Evolutionary conservation across 2,329 filamentous ascomycete genomes (phyloP), one percentile per base, ranked within the genome.

Genomic region (Aspergillus luchuensis): DNA sequence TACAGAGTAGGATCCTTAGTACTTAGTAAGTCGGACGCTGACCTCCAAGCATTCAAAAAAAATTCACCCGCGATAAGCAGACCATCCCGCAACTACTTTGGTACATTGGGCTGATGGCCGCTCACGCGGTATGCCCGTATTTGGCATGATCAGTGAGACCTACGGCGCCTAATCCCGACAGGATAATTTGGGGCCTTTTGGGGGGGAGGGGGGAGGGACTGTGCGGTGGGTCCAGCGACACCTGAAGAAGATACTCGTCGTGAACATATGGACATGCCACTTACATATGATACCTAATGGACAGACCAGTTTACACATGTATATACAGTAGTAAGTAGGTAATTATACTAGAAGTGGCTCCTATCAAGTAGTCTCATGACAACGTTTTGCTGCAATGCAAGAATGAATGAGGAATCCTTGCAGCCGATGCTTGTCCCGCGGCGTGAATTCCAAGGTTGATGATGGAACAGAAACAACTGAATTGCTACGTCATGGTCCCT

Each of bases 111-210:
- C 33, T 36, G 33, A 36, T 36, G 33, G 10, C 28, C 28, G 28
- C 33, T 36, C 33, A 36, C 33, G 33, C 33, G 33, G 33, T 36
- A 36, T 36, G 2, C 33, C 33, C 33, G 41, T 17, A 49, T 30
- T 30, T 28, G 15, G 25, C 8, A 15, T 28, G 21, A 49, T 49
- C 45, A 30, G 15, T 15, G 8, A 28, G 45, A 10, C 25, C 21
- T 33, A 28, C 47, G 25, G 47, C 47, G 25, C n/a, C 23, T 19
- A 28, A 19, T 50, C 30, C 47, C 47, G 47, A 30, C 15, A 30
- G 53, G n/a, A 56, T 56, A 56, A 56, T 56, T 56, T 23, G 45
- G 53, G 53, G 53, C 28, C 23, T 19, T 38, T 38, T 56, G 4
- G 41, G 33, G 5, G 10, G 11, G 5, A 6, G 2, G 33, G 5